These are phyloP conservation scores for Penicillium sp. DNA, from an alignment of 2,329 filamentous ascomycete species.

Conservation along the genomic window DNA sequence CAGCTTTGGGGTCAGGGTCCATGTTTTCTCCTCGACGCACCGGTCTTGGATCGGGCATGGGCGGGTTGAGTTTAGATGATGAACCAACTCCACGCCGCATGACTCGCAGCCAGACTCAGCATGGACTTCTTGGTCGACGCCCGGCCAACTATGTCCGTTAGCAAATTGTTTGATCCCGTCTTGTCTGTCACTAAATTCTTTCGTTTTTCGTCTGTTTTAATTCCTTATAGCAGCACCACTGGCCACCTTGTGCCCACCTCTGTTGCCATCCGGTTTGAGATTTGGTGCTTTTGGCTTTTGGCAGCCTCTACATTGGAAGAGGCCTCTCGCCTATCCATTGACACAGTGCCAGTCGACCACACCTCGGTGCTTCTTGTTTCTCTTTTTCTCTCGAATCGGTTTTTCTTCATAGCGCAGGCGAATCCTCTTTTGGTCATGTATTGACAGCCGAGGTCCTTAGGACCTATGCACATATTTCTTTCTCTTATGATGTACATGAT, in stretches of 20 bases:
- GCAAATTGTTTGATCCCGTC: neutral
- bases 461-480: slow-evolving; percentile 7
- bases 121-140: slow-evolving; percentile 20
- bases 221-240: neutral
- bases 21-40: slow-evolving; percentile 33
- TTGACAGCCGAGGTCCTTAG: neutral
- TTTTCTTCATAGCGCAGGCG: slow-evolving; percentile 18
- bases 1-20: slow-evolving; percentile 15
- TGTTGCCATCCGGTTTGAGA: no score
- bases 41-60: slow-evolving; percentile 36
- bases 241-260: neutral
- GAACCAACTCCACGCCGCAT: slow-evolving; percentile 32
- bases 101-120: slow-evolving; percentile 38
- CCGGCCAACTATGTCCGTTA: slow-evolving; percentile 19
- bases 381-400: neutral
- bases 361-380: neutral
- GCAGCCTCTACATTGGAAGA: neutral
- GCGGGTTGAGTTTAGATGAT: slow-evolving; percentile 37
- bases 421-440: slow-evolving; percentile 7
- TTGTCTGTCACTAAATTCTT: neutral
- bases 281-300: neutral
- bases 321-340: neutral
- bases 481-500: slow-evolving; percentile 12
- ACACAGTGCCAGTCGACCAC: neutral
- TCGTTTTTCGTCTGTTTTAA: neutral